A percentile compares a stretch with the other conserved stretches of the same genome.
Evolutionary conservation across 2,329 filamentous ascomycete species (phyloP).

Genomic region (Parafenestella ontariensis): DNA sequence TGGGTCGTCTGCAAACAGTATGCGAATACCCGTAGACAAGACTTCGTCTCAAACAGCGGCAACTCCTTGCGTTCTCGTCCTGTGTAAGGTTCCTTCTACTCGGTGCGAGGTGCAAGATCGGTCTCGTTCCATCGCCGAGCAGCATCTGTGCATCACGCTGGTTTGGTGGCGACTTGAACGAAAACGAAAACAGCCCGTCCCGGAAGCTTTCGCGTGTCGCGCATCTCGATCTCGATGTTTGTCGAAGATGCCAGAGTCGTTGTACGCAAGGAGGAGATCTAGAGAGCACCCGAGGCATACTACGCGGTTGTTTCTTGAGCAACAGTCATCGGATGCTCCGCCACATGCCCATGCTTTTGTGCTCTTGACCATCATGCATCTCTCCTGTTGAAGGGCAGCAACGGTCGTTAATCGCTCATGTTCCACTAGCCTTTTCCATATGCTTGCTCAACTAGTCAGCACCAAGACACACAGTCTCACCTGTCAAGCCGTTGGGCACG

Average conservation of each 20-base stretch:
- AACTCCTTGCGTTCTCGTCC: background rate
- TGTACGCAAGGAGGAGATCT: background rate
- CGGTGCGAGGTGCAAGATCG: background rate
- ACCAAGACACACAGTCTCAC: background rate
- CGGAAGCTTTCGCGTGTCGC: background rate
- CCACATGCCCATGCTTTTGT: background rate
- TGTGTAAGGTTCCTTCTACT: background rate
- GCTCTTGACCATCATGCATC: background rate
- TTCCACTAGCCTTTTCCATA: background rate
- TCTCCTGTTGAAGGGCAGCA: background rate
- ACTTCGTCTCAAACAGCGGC: background rate
- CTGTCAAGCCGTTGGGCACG: slow-evolving; percentile 5
- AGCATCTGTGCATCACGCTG: background rate
- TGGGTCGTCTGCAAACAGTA: background rate
- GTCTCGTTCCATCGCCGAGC: background rate
- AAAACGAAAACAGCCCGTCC: slow-evolving; percentile 1
- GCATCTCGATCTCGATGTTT: background rate
- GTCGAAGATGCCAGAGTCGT: background rate
- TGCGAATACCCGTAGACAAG: background rate
- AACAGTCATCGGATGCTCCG: background rate
- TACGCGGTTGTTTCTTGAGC: background rate
- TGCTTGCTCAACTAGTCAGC: background rate
- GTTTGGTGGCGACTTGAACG: background rate
- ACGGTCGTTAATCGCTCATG: background rate
- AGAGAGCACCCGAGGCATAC: background rate